phyloP scores from a whole-genome alignment of 1,139 yeast genomes.

The Magnusiomyces suaveolens region DNA sequence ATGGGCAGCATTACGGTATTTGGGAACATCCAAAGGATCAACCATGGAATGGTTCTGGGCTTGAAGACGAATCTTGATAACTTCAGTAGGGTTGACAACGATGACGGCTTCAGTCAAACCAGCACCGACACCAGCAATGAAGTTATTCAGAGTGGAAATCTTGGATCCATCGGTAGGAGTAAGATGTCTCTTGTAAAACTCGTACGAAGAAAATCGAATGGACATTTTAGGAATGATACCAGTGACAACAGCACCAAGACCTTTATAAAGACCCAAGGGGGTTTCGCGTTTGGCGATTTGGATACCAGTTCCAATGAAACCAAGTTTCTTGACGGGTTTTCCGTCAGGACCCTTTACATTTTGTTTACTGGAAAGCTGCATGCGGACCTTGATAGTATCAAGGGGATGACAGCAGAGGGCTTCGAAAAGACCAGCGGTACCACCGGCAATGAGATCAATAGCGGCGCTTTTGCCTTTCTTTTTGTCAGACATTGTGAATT shows the following conservation, averaged over 20 bases:
- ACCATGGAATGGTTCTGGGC: conserved; percentile 88
- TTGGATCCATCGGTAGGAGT: conserved; percentile 55
- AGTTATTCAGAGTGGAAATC: conserved; percentile 56
- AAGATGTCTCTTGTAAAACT: conserved; percentile 67
- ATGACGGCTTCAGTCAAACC: conserved; percentile 93
- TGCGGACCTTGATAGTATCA: conserved; percentile 84
- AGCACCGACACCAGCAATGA: conserved; percentile 93
- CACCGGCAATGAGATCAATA: conserved; percentile 86
- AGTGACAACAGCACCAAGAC: conserved; percentile 91
- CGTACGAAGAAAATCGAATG: conserved; percentile 88
- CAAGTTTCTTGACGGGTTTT: conserved; percentile 58
- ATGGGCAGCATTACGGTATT: conserved; percentile 88
- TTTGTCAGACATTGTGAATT: conserved; percentile 19
- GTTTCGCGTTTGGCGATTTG: conserved; percentile 74
- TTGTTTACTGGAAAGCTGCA: conserved; percentile 60
- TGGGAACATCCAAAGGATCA: conserved; percentile 71
- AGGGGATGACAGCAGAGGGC: conserved; percentile 91
- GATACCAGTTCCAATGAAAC: conserved; percentile 74
- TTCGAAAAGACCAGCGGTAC: conserved; percentile 93
- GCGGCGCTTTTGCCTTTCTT: conserved; percentile 39
- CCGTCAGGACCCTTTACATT: conserved; percentile 16
- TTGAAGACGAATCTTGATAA: conserved; percentile 89
- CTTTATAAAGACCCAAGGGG: conserved; percentile 80
- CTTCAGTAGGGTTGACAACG: conserved; percentile 96
- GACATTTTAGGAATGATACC: conserved; percentile 99